These are phyloP conservation scores for Escovopsis sp. DNA, from an alignment of 2,329 filamentous ascomycete species.

Conservation along the genomic window DNA sequence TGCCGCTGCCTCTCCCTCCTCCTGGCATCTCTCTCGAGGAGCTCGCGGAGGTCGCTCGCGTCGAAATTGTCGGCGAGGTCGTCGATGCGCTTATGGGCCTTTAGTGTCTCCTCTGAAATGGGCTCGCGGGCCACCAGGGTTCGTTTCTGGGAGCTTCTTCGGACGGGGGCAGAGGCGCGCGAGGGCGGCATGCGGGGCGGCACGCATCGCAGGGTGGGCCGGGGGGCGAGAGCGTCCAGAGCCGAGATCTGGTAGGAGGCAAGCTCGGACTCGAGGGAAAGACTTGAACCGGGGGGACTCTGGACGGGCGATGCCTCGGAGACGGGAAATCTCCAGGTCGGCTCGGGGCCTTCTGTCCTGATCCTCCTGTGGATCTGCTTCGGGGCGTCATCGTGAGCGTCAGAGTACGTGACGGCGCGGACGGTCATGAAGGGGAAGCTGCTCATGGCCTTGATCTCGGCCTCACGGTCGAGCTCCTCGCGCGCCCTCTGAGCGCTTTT, in stretches of 20 bases:
- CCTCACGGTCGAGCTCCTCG: slow-evolving; percentile 64
- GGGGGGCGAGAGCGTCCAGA: slow-evolving; percentile 68
- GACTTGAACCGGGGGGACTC: slow-evolving; percentile 60
- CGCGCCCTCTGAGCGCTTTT: slow-evolving; percentile 67
- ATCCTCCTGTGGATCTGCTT: slow-evolving; percentile 53
- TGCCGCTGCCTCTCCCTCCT: slow-evolving; percentile 61
- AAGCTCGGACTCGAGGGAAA: slow-evolving; percentile 61
- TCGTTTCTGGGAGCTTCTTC: slow-evolving; percentile 34
- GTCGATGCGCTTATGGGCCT: slow-evolving; percentile 48
- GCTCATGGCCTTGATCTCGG: slow-evolving; percentile 71
- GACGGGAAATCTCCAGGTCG: slow-evolving; percentile 44
- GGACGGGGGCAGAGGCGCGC: slow-evolving; percentile 29
- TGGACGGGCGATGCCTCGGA: slow-evolving; percentile 63
- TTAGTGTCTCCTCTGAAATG: slow-evolving; percentile 47
- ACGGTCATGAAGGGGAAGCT: slow-evolving; percentile 50
- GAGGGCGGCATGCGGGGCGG: slow-evolving; percentile 42
- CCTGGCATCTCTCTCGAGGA: slow-evolving; percentile 80
- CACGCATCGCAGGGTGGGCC: slow-evolving; percentile 67
- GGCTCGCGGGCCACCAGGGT: slow-evolving; percentile 34
- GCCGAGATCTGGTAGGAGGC: slow-evolving; percentile 64
- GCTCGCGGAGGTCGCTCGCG: slow-evolving; percentile 67
- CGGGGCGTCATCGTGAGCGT: slow-evolving; percentile 43
- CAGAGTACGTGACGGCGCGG: slow-evolving; percentile 44
- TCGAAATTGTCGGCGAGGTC: slow-evolving; percentile 74
- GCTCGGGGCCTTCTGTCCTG: slow-evolving; percentile 34